phyloP scores from a whole-genome alignment of 108 stramenopile species.

The Fragilaria radians region DNA sequence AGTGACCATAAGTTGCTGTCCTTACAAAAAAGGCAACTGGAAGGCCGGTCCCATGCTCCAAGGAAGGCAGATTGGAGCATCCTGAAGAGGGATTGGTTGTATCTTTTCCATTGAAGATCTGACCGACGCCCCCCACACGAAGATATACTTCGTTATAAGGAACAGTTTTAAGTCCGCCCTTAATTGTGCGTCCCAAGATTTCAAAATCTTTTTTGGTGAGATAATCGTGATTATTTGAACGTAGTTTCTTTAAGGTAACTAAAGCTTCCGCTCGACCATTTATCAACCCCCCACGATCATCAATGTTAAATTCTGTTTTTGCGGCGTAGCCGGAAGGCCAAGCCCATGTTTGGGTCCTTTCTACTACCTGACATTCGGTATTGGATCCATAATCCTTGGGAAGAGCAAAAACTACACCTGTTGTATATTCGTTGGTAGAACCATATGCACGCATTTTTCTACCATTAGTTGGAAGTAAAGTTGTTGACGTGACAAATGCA shows the following conservation, averaged over 20 bases:
- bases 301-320: constrained; percentile 65
- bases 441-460: constrained; percentile 82
- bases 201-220: constrained; percentile 45
- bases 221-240: constrained; percentile 45
- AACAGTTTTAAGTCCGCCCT: constrained; percentile 63
- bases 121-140: constrained; percentile 73
- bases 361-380: constrained; percentile 50
- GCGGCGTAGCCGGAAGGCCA: constrained; percentile 73
- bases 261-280: constrained; percentile 67
- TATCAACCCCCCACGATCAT: constrained; percentile 39
- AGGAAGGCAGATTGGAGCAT: constrained; percentile 39
- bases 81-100: constrained; percentile 29
- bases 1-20: constrained; percentile 58
- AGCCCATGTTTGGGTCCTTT: constrained; percentile 59
- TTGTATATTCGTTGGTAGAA: constrained; percentile 56
- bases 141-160: constrained; percentile 86
- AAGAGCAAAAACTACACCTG: constrained; percentile 77
- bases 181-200: constrained; percentile 50
- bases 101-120: constrained; percentile 42
- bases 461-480: constrained; percentile 57
- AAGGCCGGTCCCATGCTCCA: constrained; percentile 72
- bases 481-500: constrained; percentile 74
- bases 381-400: constrained; percentile 31
- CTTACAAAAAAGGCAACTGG: constrained; percentile 83
- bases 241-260: constrained; percentile 27